Percentiles rank a stretch among this genome's conserved stretches.
phyloP scores from a whole-genome alignment of 345 rosid species.

The Melastoma malabathricum region DNA sequence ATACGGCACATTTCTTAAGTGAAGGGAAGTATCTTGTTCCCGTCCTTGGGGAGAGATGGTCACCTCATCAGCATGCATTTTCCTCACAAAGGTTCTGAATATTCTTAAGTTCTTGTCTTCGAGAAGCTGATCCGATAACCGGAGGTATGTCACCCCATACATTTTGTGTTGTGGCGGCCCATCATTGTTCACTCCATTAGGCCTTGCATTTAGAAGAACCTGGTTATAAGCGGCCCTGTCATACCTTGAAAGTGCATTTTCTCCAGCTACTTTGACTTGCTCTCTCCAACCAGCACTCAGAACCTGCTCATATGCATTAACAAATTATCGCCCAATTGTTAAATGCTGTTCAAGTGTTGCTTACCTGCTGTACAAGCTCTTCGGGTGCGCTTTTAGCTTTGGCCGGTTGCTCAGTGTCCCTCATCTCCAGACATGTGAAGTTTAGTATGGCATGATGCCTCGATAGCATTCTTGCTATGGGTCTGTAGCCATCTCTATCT shows the following conservation, averaged over 20 bases:
- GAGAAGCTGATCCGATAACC: constrained; percentile 39
- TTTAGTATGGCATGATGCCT: constrained; percentile 56
- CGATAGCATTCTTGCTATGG: constrained; percentile 56
- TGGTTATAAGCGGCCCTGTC: constrained; percentile 61
- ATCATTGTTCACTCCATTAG: constrained; percentile 47
- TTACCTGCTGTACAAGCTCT: constrained; percentile 69
- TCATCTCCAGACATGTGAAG: constrained; percentile 85
- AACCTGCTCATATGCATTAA: constrained; percentile 29
- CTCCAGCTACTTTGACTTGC: constrained; percentile 67
- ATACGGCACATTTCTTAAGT: not conserved
- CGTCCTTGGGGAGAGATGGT: constrained; percentile 2
- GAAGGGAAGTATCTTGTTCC: not conserved
- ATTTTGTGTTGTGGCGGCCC: constrained; percentile 43
- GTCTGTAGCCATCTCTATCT: constrained; percentile 66
- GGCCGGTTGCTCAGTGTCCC: constrained; percentile 42
- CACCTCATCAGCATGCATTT: constrained; percentile 83
- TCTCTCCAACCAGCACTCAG: constrained; percentile 70
- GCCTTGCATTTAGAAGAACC: constrained; percentile 65
- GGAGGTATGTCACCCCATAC: constrained; percentile 64
- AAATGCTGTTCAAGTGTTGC: too few relatives aligned
- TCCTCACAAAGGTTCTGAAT: constrained; percentile 64
- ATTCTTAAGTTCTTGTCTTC: constrained; percentile 31
- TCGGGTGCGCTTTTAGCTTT: constrained; percentile 62
- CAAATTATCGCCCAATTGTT: not conserved
- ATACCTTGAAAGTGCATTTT: constrained; percentile 65